Evolutionary conservation across 768 basidiomycete genomes (phyloP).

Genomic region (Tephrocybe rancida): DNA sequence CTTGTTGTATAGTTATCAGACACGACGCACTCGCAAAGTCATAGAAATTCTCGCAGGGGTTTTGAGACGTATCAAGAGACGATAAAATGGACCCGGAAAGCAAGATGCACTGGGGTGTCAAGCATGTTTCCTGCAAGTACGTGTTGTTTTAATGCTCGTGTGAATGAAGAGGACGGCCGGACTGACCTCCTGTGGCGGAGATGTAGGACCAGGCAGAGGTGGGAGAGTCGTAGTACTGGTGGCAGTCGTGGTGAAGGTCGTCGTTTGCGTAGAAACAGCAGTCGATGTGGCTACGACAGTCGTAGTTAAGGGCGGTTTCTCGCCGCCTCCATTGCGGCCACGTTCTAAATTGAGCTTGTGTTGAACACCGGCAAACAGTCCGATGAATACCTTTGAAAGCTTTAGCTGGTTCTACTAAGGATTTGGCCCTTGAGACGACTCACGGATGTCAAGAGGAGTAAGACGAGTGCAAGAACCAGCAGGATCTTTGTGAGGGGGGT

Average conservation of each 20-base stretch:
- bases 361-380: conserved; percentile 89
- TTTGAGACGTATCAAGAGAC: conserved; percentile 75
- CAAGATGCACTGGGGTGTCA: conserved; percentile 77
- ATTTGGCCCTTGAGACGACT: conserved; percentile 19
- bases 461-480: conserved; percentile 68
- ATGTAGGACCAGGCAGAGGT: conserved; percentile 55
- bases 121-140: conserved; percentile 66
- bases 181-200: conserved; percentile 53
- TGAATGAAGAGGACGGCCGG: neutral
- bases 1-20: conserved; percentile 3
- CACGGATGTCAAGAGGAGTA: conserved; percentile 78
- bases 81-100: conserved; percentile 83
- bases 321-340: conserved; percentile 37
- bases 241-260: conserved; percentile 32
- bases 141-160: conserved; percentile 9
- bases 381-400: conserved; percentile 70
- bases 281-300: conserved; percentile 40
- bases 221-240: conserved; percentile 41
- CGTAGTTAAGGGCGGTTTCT: conserved; percentile 35
- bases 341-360: conserved; percentile 65
- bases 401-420: neutral
- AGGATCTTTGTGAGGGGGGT: conserved; percentile 85
- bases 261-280: conserved; percentile 21
- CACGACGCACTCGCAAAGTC: conserved; percentile 80
- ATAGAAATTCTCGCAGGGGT: conserved; percentile 97